Evolutionary conservation across 2,329 filamentous ascomycete genomes (phyloP), one percentile per base, ranked within the genome.

Genomic region (Colletotrichum camelliae): DNA sequence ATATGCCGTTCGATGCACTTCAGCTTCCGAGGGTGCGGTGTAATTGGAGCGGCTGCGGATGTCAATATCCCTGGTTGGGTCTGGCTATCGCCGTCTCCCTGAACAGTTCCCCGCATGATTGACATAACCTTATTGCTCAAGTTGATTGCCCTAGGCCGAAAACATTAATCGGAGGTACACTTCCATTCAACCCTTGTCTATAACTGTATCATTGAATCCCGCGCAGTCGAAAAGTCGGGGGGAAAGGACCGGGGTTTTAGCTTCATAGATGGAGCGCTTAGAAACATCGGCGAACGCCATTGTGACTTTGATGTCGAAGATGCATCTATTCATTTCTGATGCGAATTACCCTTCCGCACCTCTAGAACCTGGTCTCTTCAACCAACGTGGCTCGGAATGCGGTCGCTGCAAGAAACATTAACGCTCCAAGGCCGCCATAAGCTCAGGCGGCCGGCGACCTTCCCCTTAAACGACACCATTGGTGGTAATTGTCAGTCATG

Each of bases 361-460:
- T 52, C 5, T 13, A 7, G n/a, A 52, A n/a, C 13, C 1, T 52
- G 10, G 13, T 52, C 6, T 21, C 43, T 21, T 1, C 43, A 24
- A 13, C 43, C n/a, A 13, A 21, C n/a, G 43, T 21, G 1, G n/a
- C n/a, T 52, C n/a, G 43, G 13, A 5, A 48, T 1, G 39, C 39
- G 39, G 39, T 48, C 5, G 1, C 39, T 48, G 39, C 39, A 48
- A 48, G 0, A 33, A 43, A 7, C 3, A 12, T 0, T 18, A 43
- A 43, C 0, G 1, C 0, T 43, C 39, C 9, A 2, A n/a, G 0
- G 39, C 18, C 18, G 18, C 39, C 39, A 43, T 5, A 43, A 1
- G 39, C 39, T 43, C 9, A n/a, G 0, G 18, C 18, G 39, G n/a
- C 1, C 18, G 0, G 18, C 18, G 39, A 43, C 1, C 9, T 0